Base-by-base conservation (phyloP, 345 rosid species). In the Camelina neglecta region DNA sequence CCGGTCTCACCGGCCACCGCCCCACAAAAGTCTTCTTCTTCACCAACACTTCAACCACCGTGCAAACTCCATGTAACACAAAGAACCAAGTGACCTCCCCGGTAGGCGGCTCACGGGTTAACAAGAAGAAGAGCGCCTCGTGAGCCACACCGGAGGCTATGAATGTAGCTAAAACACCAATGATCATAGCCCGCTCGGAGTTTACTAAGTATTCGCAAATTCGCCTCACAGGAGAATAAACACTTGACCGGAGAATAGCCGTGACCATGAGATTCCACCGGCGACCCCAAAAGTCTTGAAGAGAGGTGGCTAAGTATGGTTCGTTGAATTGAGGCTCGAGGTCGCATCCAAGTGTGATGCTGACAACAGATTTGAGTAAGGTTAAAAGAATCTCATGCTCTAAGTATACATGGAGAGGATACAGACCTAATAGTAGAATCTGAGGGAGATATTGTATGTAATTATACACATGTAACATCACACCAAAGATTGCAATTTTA, bases 201-300 rank as follows among this genome's bases (percentile, higher is more conserved):
- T 60, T 65, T 2, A 69, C 3, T 5, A 60, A 2, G 7, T 1
- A 1, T 21, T 24, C 57, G 11, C 70, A 36, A 3, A 51, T 6
- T 12, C 26, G 9, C 11, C 82, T 24, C 0, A 81, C 55, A 3
- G 86, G 86, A 1, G 5, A 3, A 56, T 83, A 81, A 2, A 85
- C 79, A 8, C 80, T 26, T 9, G 74, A 61, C 16, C 83, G 80
- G 54, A 85, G 79, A 18, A 78, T 69, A 3, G 51, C 62, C 2
- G 84, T 24, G 12, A 82, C 83, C 79, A 79, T 81, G 50, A 86
- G 85, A 31, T 85, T 88, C 89, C 90, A 86, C 7, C 90, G 76
- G 16, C 63, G 44, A 5, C 90, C 84, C 31, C 31, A 29, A 29
- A 29, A 29, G 31, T 29, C 31, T 29, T 29, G 1, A 29, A 29